Evolutionary conservation across 495 filamentous ascomycete species (phyloP), one percentile per base, ranked within the genome.

Genomic region (Penicillium lagena): DNA sequence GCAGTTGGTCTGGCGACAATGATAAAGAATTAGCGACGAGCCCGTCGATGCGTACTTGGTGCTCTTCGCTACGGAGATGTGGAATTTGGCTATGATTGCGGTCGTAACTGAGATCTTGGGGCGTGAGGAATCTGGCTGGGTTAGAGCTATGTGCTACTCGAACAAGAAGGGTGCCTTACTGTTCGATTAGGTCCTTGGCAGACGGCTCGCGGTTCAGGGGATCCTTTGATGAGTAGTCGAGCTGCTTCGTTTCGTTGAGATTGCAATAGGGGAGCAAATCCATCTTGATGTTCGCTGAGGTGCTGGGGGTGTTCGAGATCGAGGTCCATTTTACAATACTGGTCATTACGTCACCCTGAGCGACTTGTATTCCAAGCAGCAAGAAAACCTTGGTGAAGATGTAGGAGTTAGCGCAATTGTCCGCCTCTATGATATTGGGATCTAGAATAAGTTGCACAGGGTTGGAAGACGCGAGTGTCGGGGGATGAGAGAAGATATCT

Each of bases 1-100:
- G 54, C 7, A 80, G 64, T 12, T 78, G 54, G 30, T 55, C 33
- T 2, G 66, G 33, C 1, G 64, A 59, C 15, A 75, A 59, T 11
- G 49, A 41, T 6, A 73, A 47, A 2, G 50, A 45, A 8, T 52
- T 55, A 13, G 47, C 14, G 27, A 72, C 67, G 1, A 51, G 51
- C 29, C 73, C 73, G 44, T 69, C 60, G 14, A 80, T 45, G n/a
- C 47, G 49, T 43, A 80, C 51, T 34, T 43, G 50, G 50, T 81
- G 76, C 2, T 44, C 60, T 10, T 59, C 39, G 27, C 46, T 62
- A 43, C 61, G 46, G 11, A 79, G 28, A 31, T 71, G 54, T 0
- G 77, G 77, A 22, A 78, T 75, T 7, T 69, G 67, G 35, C 73
- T 70, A 48, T 79, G 76, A 45, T 80, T 80, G 34, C 76, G 67